Percentiles rank a stretch among this genome's conserved stretches.
Evolutionary conservation across 2,329 filamentous ascomycete genomes (phyloP).

Genomic region (Penicillium sp.): DNA sequence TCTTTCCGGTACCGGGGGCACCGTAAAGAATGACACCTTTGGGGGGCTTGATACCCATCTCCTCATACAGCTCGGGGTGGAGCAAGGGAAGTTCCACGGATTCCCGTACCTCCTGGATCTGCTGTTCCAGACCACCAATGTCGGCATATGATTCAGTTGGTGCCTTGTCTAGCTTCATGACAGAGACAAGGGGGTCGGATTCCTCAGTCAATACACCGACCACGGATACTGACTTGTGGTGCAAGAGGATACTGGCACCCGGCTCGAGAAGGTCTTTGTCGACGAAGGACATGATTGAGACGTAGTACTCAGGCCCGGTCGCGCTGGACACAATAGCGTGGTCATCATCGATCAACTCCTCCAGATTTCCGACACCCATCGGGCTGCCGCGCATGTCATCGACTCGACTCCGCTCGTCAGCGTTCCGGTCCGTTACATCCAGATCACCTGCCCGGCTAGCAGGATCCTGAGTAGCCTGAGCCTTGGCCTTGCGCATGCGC

Average conservation of each 20-base stretch:
- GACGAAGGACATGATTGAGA: constrained; percentile 99
- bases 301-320: constrained; percentile 97
- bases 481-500: constrained; percentile 87
- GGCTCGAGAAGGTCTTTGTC: constrained; percentile 98
- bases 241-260: constrained; percentile 88
- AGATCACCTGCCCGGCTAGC: constrained; percentile 63
- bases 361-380: constrained; percentile 96
- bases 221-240: constrained; percentile 97
- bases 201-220: constrained; percentile 97
- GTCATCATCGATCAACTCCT: constrained; percentile 99
- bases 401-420: constrained; percentile 90
- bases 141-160: constrained; percentile 98
- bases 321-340: constrained; percentile 98
- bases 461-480: constrained; percentile 60
- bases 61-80: constrained; percentile 96
- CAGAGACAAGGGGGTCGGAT: constrained; percentile 89
- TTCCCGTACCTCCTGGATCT: constrained; percentile 97
- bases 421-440: constrained; percentile 82
- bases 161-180: constrained; percentile 99
- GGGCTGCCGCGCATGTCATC: constrained; percentile 98
- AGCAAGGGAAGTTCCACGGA: constrained; percentile 93
- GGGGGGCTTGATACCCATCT: constrained; percentile 99
- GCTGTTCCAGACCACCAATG: constrained; percentile 90
- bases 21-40: constrained; percentile 99
- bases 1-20: constrained; percentile 95